Evolutionary conservation across 1,284 basidiomycete genomes (phyloP), one percentile per base, ranked within the genome.

Genomic region (Ceratobasidium sp.): DNA sequence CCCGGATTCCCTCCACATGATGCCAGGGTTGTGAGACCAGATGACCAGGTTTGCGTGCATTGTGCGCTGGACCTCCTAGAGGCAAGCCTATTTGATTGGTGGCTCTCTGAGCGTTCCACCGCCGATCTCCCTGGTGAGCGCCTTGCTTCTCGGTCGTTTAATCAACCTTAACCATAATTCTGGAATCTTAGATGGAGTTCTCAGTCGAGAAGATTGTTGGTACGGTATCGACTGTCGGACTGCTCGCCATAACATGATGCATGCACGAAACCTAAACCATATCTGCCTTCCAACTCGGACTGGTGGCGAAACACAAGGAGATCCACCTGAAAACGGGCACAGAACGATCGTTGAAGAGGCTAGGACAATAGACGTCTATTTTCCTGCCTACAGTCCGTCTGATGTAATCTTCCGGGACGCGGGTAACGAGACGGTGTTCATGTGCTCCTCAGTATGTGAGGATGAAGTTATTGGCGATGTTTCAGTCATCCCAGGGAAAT

Each of bases 181-280:
- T 39, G 8, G 34, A 16, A 36, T 23, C 28, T 21, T 21, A 61
- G 59, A 28, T 10, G 67, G 50, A 18, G 50, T 59, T 8, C 26
- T 41, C 18, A 30, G 39, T 14, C 67, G 67, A 16, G 48, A 43
- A 23, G 65, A 71, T 57, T 74, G 65, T 39, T 50, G 64, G 64
- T 70, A 74, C 50, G 74, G 74, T 43, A 58, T 62, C 23, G 74
- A 69, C 16, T 74, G 74, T 39, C 55, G 74, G 14, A 73, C 57
- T n/a, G 71, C 67, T 41, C 46, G 61, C 21, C 64, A 58, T 45
- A 45, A 72, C n/a, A 21, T 45, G n/a, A 36, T 18, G 26, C 74
- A 74, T 32, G 74, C 74, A 41, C 30, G 48, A 39, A 53, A 45
- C 28, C 55, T 32, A 28, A 74, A 74, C 23, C 67, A 70, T 12